phyloP scores from a whole-genome alignment of 108 stramenopile species.

The Stephanodiscus minutulus region DNA sequence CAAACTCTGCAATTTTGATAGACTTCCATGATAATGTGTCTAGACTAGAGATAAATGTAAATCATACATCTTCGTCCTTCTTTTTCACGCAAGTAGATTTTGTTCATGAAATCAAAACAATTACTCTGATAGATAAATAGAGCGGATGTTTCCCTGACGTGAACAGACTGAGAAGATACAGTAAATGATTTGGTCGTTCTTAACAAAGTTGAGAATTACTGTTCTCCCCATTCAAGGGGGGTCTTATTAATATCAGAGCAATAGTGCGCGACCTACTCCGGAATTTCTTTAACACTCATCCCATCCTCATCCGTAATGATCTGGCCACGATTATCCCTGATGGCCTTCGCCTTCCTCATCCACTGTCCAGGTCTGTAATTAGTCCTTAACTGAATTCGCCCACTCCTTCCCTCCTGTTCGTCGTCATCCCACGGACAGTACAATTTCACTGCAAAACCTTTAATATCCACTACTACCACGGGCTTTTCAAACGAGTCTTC shows the following conservation, averaged over 20 bases:
- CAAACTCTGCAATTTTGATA: neutral
- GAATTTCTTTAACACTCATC: constrained; percentile 42
- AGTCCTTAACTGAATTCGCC: constrained; percentile 30
- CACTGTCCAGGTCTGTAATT: constrained; percentile 48
- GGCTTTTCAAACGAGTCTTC: constrained; percentile 41
- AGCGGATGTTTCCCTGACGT: too few relatives aligned
- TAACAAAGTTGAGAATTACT: too few relatives aligned
- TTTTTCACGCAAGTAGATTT: too few relatives aligned
- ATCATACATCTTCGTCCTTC: too few relatives aligned
- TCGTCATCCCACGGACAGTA: constrained; percentile 47
- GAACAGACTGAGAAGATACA: too few relatives aligned
- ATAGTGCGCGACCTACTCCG: constrained; percentile 7
- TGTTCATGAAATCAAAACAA: too few relatives aligned
- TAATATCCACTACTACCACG: constrained; percentile 43
- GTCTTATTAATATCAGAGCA: neutral
- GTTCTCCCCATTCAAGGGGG: constrained; percentile 5
- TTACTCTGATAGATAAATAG: too few relatives aligned
- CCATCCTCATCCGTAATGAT: constrained; percentile 45
- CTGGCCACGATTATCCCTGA: constrained; percentile 43
- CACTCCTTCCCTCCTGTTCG: neutral
- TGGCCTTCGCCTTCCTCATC: constrained; percentile 43
- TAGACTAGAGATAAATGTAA: too few relatives aligned
- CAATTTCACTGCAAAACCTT: constrained; percentile 46
- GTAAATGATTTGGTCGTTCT: too few relatives aligned
- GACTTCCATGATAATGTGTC: neutral